These are phyloP conservation scores for Leccinum uliginosum DNA, from an alignment of 768 basidiomycete species.

Conservation along the genomic window DNA sequence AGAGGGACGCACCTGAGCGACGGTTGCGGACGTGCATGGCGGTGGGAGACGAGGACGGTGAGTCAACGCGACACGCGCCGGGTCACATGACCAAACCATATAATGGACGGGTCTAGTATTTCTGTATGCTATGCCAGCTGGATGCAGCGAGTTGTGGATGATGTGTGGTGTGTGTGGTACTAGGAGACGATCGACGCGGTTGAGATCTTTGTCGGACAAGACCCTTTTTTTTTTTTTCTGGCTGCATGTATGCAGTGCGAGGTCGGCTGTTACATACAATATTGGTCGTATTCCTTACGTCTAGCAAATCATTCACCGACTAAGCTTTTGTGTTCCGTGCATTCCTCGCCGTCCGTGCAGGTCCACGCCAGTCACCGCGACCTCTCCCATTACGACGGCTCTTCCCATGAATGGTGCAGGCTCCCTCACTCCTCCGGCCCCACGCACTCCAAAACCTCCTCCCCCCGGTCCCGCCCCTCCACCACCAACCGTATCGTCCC, in stretches of 20 bases:
- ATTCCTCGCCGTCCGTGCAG: constrained; percentile 26
- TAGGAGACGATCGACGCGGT: background rate
- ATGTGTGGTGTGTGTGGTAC: no score
- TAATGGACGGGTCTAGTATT: background rate
- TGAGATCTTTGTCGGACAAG: background rate
- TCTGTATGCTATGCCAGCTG: background rate
- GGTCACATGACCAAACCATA: constrained; percentile 19
- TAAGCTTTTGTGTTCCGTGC: constrained; percentile 24
- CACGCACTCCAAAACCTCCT: constrained; percentile 44
- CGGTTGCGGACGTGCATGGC: background rate
- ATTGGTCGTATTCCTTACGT: constrained; percentile 1
- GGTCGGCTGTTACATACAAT: background rate
- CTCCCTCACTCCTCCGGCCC: constrained; percentile 23
- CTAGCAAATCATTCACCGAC: constrained; percentile 20
- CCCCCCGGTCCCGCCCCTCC: constrained; percentile 58
- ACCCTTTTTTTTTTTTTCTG: background rate
- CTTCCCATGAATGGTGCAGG: constrained; percentile 47
- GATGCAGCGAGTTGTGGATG: background rate
- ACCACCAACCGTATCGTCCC: constrained; percentile 39
- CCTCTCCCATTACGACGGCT: background rate
- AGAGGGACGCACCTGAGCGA: background rate
- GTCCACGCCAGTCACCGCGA: constrained; percentile 13
- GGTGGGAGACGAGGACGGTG: background rate
- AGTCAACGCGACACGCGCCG: constrained; percentile 1
- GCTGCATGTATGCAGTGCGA: background rate